Evolutionary conservation across 495 filamentous ascomycete species (phyloP).

Genomic region (Mytilinidion resinicola): DNA sequence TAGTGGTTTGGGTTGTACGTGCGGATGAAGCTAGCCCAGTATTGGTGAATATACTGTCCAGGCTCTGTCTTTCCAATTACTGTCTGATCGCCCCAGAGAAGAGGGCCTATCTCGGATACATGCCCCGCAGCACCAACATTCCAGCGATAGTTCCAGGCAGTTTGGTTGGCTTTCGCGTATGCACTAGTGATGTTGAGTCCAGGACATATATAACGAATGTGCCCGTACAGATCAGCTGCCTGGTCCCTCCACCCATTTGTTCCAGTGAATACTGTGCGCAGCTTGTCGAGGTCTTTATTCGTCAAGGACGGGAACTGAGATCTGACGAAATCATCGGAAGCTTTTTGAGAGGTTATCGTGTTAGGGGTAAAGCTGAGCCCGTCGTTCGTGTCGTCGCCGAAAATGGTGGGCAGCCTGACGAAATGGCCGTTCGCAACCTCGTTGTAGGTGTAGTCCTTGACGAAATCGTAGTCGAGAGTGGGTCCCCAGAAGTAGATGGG

Average conservation of each 20-base stretch:
- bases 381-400: constrained; percentile 66
- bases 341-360: constrained; percentile 36
- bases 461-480: constrained; percentile 48
- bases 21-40: constrained; percentile 65
- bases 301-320: constrained; percentile 58
- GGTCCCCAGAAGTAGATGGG: constrained; percentile 23
- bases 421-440: constrained; percentile 55
- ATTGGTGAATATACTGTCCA: constrained; percentile 54
- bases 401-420: constrained; percentile 62
- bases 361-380: constrained; percentile 58
- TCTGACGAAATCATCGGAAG: constrained; percentile 52
- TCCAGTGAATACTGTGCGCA: constrained; percentile 51
- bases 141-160: constrained; percentile 52
- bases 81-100: constrained; percentile 15
- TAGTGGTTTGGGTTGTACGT: constrained; percentile 56
- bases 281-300: constrained; percentile 44
- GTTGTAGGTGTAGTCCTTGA: constrained; percentile 54
- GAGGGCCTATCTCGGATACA: constrained; percentile 10
- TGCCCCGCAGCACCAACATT: constrained; percentile 43
- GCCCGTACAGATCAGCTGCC: constrained; percentile 58
- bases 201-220: constrained; percentile 70
- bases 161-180: constrained; percentile 5
- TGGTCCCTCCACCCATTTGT: constrained; percentile 33
- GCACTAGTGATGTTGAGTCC: constrained; percentile 37
- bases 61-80: constrained; percentile 42